Percentiles rank a stretch among this genome's conserved stretches.
phyloP scores from a whole-genome alignment of 495 filamentous ascomycete genomes.

The Hypomontagnella submonticulosa region DNA sequence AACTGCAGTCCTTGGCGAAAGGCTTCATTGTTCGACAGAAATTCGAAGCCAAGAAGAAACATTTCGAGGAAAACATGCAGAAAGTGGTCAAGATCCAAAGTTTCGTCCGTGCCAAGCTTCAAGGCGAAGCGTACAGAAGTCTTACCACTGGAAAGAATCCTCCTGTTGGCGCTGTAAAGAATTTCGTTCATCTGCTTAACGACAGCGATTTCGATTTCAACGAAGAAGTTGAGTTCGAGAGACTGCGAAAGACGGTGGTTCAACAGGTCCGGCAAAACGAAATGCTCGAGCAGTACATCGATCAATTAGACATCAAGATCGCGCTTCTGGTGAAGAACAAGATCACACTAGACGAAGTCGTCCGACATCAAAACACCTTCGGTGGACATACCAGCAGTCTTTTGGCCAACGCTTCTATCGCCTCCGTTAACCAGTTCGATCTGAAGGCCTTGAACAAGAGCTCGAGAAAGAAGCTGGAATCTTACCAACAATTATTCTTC shows the following conservation, averaged over 20 bases:
- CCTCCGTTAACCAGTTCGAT: constrained; percentile 92
- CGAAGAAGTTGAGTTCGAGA: constrained; percentile 96
- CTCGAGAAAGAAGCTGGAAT: constrained; percentile 91
- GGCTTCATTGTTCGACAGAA: constrained; percentile 76
- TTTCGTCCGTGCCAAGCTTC: constrained; percentile 90
- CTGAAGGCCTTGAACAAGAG: constrained; percentile 97
- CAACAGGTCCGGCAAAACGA: constrained; percentile 98
- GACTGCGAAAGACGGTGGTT: constrained; percentile 90
- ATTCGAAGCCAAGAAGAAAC: constrained; percentile 85
- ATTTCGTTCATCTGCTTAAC: constrained; percentile 96
- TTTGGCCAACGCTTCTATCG: constrained; percentile 85
- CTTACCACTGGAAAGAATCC: constrained; percentile 97
- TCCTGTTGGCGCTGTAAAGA: constrained; percentile 94
- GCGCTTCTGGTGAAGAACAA: constrained; percentile 98
- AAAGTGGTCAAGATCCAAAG: constrained; percentile 99
- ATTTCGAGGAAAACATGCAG: constrained; percentile 96
- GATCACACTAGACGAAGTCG: constrained; percentile 97
- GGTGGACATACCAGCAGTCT: constrained; percentile 90
- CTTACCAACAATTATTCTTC: constrained; percentile 98
- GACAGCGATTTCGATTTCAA: constrained; percentile 99
- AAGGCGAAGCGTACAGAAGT: constrained; percentile 97
- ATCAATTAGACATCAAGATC: constrained; percentile 98
- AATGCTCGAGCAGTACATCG: constrained; percentile 95
- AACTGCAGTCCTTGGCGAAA: constrained; percentile 79
- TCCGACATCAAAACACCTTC: constrained; percentile 96